Base-by-base conservation (phyloP, 73 alveolate genomes). In the Paramecium biaurelia region DNA sequence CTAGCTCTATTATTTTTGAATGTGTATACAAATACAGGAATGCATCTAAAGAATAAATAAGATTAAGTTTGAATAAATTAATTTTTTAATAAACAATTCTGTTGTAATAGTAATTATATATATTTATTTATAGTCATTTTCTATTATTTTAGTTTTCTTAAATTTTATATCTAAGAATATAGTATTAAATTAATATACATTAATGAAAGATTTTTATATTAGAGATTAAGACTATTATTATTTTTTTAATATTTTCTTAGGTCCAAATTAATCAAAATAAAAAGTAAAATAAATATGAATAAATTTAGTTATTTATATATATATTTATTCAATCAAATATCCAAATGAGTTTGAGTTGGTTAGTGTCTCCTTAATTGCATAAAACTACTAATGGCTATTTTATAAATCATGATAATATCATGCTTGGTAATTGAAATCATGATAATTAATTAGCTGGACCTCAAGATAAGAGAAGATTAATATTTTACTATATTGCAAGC, bases 321-420 rank as follows among this genome's bases (percentile, higher is more conserved):
- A 4, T 53, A 18, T 53, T 15, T 47, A 53, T 53, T 53, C 68
- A 53, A 53, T 53, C 30, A 53, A n/a, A 53, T 53, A 53, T 53
- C 68, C 18, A 53, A 41, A 79, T 79, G 90, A 79, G 76, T 79
- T 79, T 79, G 49, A 79, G 74, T 79, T 79, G 74, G 90, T 26
- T 79, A 20, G 70, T 79, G 35, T 32, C 30, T 34, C 90, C 90
- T 42, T 43, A 89, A 72, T 63, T 57, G 24, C 90, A 89, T 41
- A 89, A 89, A 82, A 32, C 63, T 43, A 58, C 92, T 26, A 89
- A 89, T 72, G 94, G 94, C 32, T 89, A 89, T 72, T 89, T 43
- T 72, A 67, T 89, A 76, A 89, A 89, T 82, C 94, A 89, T 70
- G 94, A 89, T 58, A 89, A 89, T 70, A 57, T 89, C 49, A 70